Percentiles rank a stretch among this genome's conserved stretches.
phyloP scores from a whole-genome alignment of 1,284 basidiomycete genomes.

The Volvariella volvacea region DNA sequence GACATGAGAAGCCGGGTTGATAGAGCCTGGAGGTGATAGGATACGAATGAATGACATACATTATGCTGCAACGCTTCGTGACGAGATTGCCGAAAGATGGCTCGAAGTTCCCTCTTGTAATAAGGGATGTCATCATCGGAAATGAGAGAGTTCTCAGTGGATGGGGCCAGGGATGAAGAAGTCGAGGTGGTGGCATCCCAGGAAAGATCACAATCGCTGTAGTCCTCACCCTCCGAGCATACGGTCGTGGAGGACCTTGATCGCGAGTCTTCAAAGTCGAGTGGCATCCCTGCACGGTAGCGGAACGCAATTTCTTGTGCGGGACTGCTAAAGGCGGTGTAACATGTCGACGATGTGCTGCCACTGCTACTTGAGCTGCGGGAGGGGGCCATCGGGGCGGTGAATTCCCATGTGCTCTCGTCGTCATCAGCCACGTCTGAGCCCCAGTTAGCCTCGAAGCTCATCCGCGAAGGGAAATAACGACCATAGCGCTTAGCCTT shows the following conservation, averaged over 20 bases:
- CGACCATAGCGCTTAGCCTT: slow-evolving; percentile 22
- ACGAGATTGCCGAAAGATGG: slow-evolving; percentile 10
- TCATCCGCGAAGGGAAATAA: slow-evolving; percentile 20
- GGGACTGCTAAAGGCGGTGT: slow-evolving; percentile 20
- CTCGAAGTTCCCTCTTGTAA: slow-evolving; percentile 5
- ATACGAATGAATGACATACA: neutral
- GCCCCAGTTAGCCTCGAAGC: slow-evolving; percentile 16
- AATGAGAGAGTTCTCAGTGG: too few relatives aligned
- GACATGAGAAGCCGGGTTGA: too few relatives aligned
- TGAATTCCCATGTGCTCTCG: slow-evolving; percentile 29
- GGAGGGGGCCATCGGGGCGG: slow-evolving; percentile 19
- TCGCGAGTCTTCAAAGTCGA: slow-evolving; percentile 12
- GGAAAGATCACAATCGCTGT: too few relatives aligned
- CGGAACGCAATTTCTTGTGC: slow-evolving; percentile 31
- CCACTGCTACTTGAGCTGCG: slow-evolving; percentile 16
- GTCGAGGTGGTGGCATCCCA: too few relatives aligned
- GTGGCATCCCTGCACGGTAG: slow-evolving; percentile 27
- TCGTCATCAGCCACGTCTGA: slow-evolving; percentile 14
- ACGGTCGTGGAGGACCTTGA: slow-evolving; percentile 12
- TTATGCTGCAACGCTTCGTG: slow-evolving; percentile 8
- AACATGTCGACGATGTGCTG: slow-evolving; percentile 8
- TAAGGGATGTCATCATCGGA: neutral
- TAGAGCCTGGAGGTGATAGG: too few relatives aligned
- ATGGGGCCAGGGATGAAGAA: too few relatives aligned
- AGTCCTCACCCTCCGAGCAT: slow-evolving; percentile 6